Evolutionary conservation across 1,139 yeast genomes (phyloP).

Genomic region (Taphrina flavorubra): DNA sequence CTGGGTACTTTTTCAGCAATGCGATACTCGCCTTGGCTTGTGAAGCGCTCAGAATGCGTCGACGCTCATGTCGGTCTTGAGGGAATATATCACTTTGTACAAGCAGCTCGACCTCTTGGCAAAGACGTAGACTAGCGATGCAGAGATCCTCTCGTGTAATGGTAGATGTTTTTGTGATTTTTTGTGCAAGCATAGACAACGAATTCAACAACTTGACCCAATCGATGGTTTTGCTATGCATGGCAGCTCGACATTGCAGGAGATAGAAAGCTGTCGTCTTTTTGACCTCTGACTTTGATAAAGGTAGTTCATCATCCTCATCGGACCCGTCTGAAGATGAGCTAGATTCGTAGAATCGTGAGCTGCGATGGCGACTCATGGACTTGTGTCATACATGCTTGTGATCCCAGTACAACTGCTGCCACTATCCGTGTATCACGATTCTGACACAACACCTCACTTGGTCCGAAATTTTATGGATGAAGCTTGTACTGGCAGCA

Average conservation of each 20-base stretch:
- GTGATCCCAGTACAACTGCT: background rate
- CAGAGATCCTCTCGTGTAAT: background rate
- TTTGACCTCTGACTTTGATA: constrained; percentile 13
- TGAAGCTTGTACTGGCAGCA: no score
- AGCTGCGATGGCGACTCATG: constrained; percentile 1
- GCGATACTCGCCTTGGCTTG: constrained; percentile 26
- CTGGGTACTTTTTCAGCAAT: constrained; percentile 8
- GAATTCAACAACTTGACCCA: constrained; percentile 10
- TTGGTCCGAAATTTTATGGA: no score
- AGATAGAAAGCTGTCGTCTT: constrained; percentile 9
- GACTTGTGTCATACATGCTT: background rate
- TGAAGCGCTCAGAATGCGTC: constrained; percentile 14
- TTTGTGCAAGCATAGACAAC: constrained; percentile 1
- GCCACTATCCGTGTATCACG: no score
- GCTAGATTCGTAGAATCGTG: constrained; percentile 25
- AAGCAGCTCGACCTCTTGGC: constrained; percentile 1
- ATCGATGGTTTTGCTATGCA: constrained; percentile 7
- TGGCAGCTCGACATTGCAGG: constrained; percentile 21
- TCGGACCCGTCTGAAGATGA: constrained; percentile 10
- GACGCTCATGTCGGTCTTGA: constrained; percentile 15
- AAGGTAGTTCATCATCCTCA: background rate
- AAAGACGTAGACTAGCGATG: constrained; percentile 20
- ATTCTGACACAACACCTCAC: no score
- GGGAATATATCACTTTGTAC: constrained; percentile 14
- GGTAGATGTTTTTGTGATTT: background rate